phyloP scores from a whole-genome alignment of 805 yeast genomes.

The Wilhelminamyces savonicus region DNA sequence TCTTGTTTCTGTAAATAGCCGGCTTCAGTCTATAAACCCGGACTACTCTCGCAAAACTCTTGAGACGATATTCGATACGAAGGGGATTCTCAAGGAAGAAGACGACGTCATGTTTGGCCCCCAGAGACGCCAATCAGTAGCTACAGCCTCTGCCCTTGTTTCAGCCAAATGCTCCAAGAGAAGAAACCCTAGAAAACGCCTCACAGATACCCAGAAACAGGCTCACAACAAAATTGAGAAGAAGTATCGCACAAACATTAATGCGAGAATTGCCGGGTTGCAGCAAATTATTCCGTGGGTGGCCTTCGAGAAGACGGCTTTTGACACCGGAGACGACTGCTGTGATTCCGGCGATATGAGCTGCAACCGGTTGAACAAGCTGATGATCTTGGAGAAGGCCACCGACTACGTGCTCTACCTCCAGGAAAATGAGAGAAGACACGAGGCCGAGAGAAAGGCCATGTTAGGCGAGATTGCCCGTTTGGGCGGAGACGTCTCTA shows the following conservation, averaged over 20 bases:
- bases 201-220: slow-evolving; percentile 55
- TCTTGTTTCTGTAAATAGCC: slow-evolving; percentile 9
- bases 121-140: slow-evolving; percentile 1
- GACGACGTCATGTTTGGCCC: slow-evolving; percentile 2
- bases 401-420: slow-evolving; percentile 52
- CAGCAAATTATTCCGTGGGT: slow-evolving; percentile 67
- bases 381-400: slow-evolving; percentile 64
- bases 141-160: slow-evolving; percentile 1
- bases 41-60: slow-evolving; percentile 16
- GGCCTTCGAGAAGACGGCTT: slow-evolving; percentile 55
- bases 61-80: slow-evolving; percentile 23
- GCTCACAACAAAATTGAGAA: slow-evolving; percentile 73
- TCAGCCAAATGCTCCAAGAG: slow-evolving; percentile 11
- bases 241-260: slow-evolving; percentile 64
- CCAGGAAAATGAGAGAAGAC: slow-evolving; percentile 41
- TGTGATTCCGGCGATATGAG: slow-evolving; percentile 5
- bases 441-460: slow-evolving; percentile 22
- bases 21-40: slow-evolving; percentile 10
- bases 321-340: slow-evolving; percentile 34
- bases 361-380: slow-evolving; percentile 47
- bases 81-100: slow-evolving; percentile 19
- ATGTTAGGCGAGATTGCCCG: slow-evolving; percentile 16
- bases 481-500: too few relatives aligned
- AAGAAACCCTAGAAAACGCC: slow-evolving; percentile 49
- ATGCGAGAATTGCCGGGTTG: slow-evolving; percentile 62